Evolutionary conservation across 768 basidiomycete species (phyloP), one percentile per base, ranked within the genome.

Genomic region (Boletus insuetus): DNA sequence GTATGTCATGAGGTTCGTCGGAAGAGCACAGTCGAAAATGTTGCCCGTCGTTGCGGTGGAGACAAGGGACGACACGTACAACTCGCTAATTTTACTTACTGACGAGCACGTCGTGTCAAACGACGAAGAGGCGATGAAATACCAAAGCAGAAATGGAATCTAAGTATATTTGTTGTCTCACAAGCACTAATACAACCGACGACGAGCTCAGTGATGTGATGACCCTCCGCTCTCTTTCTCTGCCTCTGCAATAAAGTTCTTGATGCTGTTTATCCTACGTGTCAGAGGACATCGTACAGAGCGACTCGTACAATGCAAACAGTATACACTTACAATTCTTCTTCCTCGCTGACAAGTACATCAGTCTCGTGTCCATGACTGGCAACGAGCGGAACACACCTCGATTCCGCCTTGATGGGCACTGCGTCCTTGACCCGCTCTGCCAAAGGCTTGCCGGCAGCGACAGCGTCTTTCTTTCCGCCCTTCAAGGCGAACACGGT

Each of bases 221-320:
- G 65, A 68, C 44, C 63, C 70, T 66, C 81, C 80, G 60, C 82
- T 74, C 69, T 83, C 87, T 74, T 88, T 90, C 79, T 92, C 91
- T 45, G 91, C 90, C 67, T 91, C 89, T 53, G 81, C 83, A 57
- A 92, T 81, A 68, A 89, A 93, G 47, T 85, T 84, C 69, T 80
- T 77, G 75, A 93, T 90, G 69, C 91, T 93, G 75, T 78, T 65
- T 61, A 75, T 73, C 79, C 81, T 82, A 68, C 71, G 56, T 72
- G 74, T 82, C 63, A 65, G 67, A 66, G 52, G 52, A 54, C 69
- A 64, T 64, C 71, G 64, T 71, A 66, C 67, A 63, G 62, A 62
- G 63, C 52, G 37, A 55, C 49, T 26, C 20, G 35, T 51, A 20
- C 35, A 38, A 19, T 55, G 37, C 35, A 60, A 56, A 48, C 37